Percentiles rank a stretch among this genome's conserved stretches.
Conservation (phyloP, 176 grass and related monocot species). For the Cenchrus fungigraminus region DNA sequence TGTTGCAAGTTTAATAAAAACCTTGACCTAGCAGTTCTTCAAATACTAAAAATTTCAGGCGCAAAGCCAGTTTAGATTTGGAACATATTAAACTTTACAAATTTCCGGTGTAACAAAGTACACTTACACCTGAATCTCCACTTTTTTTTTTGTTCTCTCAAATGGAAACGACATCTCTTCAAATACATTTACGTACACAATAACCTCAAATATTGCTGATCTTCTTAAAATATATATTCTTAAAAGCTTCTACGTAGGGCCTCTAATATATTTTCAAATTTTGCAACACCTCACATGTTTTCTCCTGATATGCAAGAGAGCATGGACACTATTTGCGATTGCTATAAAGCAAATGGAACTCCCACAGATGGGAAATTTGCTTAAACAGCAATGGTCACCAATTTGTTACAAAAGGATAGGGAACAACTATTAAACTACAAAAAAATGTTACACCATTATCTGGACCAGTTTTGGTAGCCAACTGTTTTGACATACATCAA, state of each 20-base stretch:
- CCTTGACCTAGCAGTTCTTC: neutral
- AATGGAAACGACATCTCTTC: neutral
- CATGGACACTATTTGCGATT: neutral
- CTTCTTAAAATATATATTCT: too few species aligned
- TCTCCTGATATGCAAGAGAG: neutral
- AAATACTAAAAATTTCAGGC: neutral
- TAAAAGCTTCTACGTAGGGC: neutral
- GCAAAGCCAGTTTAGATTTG: neutral
- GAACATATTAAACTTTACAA: neutral
- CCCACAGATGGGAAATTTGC: neutral
- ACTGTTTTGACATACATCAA: neutral
- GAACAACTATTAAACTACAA: slow-evolving; percentile 34
- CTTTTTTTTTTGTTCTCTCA: neutral
- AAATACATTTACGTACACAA: neutral
- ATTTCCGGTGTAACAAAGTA: neutral
- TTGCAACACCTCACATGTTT: neutral
- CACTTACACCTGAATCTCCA: neutral
- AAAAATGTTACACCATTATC: slow-evolving; percentile 35
- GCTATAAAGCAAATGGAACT: neutral
- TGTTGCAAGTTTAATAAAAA: too few species aligned
- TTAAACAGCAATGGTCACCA: neutral
- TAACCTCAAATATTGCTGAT: neutral
- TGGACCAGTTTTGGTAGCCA: neutral
- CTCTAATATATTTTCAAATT: neutral
- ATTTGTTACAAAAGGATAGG: slow-evolving; percentile 31